A percentile compares a stretch with the other conserved stretches of the same genome.
These are phyloP conservation scores for Eucalyptus lansdowneana DNA, from an alignment of 345 rosid species.

Conservation along the genomic window DNA sequence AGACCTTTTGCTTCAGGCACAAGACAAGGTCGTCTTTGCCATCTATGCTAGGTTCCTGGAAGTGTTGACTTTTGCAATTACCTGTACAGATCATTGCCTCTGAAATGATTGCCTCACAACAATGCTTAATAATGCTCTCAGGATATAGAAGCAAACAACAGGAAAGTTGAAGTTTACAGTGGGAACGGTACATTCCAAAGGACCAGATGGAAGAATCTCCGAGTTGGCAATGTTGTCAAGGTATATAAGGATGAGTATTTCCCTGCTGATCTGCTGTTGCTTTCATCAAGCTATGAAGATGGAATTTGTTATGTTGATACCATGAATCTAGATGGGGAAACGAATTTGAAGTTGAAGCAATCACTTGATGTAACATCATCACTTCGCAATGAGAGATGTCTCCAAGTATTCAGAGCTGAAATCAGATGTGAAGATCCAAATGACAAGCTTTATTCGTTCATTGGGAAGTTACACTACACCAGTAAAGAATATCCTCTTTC, in stretches of 20 bases:
- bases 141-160: constrained; percentile 87
- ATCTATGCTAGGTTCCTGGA: not conserved
- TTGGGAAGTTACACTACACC: constrained; percentile 47
- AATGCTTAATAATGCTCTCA: constrained; percentile 16
- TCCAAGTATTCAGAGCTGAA: constrained; percentile 24
- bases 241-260: constrained; percentile 66
- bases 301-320: constrained; percentile 90
- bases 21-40: not conserved
- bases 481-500: constrained; percentile 40
- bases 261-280: constrained; percentile 84
- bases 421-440: constrained; percentile 88
- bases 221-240: constrained; percentile 73
- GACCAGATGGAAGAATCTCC: constrained; percentile 63
- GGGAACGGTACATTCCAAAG: constrained; percentile 13
- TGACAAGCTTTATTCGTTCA: constrained; percentile 58
- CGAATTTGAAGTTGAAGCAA: constrained; percentile 71
- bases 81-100: not conserved
- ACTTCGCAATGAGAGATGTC: constrained; percentile 13
- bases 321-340: constrained; percentile 94
- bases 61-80: rapidly evolving
- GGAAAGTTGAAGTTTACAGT: constrained; percentile 34
- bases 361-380: constrained; percentile 46
- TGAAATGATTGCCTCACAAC: not conserved
- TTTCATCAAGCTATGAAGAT: constrained; percentile 72
- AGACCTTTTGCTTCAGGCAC: not conserved